phyloP scores from a whole-genome alignment of 805 yeast genomes.

The Saccharomyces paradoxus region DNA sequence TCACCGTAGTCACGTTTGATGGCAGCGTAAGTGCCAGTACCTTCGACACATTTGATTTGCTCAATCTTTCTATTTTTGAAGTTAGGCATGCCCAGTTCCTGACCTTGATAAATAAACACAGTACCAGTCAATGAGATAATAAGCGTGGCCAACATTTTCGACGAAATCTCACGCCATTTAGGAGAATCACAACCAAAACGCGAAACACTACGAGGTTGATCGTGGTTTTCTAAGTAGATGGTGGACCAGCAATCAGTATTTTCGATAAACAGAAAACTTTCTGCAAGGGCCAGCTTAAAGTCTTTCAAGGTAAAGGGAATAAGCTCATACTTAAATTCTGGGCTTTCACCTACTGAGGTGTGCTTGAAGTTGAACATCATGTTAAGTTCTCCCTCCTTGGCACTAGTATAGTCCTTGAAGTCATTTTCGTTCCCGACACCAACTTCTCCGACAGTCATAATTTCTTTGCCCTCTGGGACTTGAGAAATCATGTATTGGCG shows the following conservation, averaged over 20 bases:
- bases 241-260: not conserved
- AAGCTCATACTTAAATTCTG: not conserved
- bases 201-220: not conserved
- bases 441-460: not conserved
- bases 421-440: not conserved
- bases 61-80: not conserved
- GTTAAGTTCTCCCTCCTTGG: not conserved
- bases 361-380: not conserved
- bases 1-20: not conserved
- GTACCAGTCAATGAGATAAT: not conserved
- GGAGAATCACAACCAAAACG: not conserved
- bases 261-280: not conserved
- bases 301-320: not conserved
- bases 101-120: not conserved
- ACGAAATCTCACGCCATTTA: not conserved
- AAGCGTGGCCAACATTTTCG: not conserved
- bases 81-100: not conserved
- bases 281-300: not conserved
- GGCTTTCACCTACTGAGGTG: not conserved
- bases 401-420: not conserved
- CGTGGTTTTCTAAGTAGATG: not conserved
- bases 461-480: not conserved
- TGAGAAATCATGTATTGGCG: not conserved
- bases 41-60: not conserved
- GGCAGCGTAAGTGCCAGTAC: not conserved